A percentile compares a stretch with the other conserved stretches of the same genome.
Evolutionary conservation across 345 rosid genomes (phyloP).

Genomic region (Moringa oleifera): DNA sequence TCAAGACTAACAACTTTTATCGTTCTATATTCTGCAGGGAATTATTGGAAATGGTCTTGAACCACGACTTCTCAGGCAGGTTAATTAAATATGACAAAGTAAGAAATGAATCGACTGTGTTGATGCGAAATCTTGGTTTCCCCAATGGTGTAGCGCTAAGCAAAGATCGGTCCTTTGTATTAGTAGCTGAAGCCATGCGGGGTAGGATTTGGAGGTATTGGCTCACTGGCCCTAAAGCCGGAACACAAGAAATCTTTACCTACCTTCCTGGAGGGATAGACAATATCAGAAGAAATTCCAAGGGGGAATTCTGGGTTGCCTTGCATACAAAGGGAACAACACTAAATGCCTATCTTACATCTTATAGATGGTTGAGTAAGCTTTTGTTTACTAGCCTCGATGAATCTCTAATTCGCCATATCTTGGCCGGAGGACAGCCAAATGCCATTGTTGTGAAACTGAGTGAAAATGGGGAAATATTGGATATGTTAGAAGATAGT

Average conservation of each 20-base stretch:
- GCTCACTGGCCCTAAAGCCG: constrained; percentile 34
- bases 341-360: constrained; percentile 17
- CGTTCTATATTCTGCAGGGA: constrained; percentile 22
- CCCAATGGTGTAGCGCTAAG: constrained; percentile 76
- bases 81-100: constrained; percentile 48
- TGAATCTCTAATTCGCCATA: constrained; percentile 23
- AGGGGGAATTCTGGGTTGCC: constrained; percentile 55
- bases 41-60: constrained; percentile 30
- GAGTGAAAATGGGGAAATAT: constrained; percentile 32
- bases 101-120: constrained; percentile 44
- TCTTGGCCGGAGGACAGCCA: constrained; percentile 34
- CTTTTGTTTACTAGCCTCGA: too few relatives aligned
- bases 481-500: constrained; percentile 32
- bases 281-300: constrained; percentile 50
- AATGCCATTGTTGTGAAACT: constrained; percentile 40
- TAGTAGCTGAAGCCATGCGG: constrained; percentile 41
- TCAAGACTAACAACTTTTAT: too few relatives aligned
- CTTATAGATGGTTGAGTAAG: constrained; percentile 27
- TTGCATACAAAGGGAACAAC: constrained; percentile 39
- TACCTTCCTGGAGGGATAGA: constrained; percentile 57
- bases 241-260: constrained; percentile 34
- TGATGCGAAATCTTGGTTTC: constrained; percentile 40
- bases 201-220: constrained; percentile 39
- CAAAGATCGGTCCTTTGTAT: constrained; percentile 48
- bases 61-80: constrained; percentile 58